Evolutionary conservation across 352 stramenopile species (phyloP).

Genomic region (Phytophthora lateralis): DNA sequence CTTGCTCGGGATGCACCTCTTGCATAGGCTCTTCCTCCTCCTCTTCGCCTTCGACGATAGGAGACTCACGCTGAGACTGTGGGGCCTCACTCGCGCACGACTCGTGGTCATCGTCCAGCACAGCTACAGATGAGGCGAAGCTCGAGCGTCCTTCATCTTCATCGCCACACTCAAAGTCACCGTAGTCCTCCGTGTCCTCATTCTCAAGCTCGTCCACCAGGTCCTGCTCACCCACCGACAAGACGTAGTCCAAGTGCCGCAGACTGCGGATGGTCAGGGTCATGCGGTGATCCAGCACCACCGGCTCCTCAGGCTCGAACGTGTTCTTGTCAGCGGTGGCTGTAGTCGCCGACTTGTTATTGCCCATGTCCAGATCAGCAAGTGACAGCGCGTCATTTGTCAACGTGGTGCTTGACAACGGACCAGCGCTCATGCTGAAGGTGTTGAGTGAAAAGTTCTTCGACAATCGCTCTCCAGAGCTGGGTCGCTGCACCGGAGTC

Average conservation of each 20-base stretch:
- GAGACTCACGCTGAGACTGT: constrained; percentile 25
- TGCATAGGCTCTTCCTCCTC: constrained; percentile 2
- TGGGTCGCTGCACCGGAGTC: constrained; percentile 21
- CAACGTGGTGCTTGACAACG: constrained; percentile 22
- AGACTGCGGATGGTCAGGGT: constrained; percentile 44
- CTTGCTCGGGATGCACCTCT: neutral
- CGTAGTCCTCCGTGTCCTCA: constrained; percentile 35
- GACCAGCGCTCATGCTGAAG: constrained; percentile 23
- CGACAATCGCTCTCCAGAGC: constrained; percentile 17
- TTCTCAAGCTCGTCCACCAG: constrained; percentile 38
- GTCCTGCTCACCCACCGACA: constrained; percentile 41
- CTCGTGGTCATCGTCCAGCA: constrained; percentile 48
- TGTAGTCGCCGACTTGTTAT: constrained; percentile 5
- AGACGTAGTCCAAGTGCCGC: constrained; percentile 51
- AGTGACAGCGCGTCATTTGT: constrained; percentile 60
- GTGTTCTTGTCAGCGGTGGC: constrained; percentile 11
- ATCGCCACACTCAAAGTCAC: constrained; percentile 41
- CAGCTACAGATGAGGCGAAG: constrained; percentile 59
- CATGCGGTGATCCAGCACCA: constrained; percentile 53
- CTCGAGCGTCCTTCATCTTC: constrained; percentile 40
- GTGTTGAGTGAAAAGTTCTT: constrained; percentile 28
- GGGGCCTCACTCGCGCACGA: constrained; percentile 29
- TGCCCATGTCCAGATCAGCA: constrained; percentile 35
- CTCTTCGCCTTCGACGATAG: constrained; percentile 42
- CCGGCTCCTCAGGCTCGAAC: constrained; percentile 35